Conservation (phyloP, 129 eudicot genomes). For the Ambrosia artemisiifolia region DNA sequence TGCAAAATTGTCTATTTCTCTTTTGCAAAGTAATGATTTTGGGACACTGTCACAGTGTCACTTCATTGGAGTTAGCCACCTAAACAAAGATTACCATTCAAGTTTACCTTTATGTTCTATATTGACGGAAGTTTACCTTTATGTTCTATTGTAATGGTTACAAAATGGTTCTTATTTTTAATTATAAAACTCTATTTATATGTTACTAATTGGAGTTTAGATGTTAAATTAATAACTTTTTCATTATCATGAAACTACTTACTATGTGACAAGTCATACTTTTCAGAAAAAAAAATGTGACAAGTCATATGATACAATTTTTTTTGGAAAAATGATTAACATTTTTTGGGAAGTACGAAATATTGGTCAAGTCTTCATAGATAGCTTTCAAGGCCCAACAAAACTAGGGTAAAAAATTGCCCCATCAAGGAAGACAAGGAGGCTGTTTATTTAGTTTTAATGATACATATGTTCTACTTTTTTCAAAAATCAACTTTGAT, state of each 20-base stretch:
- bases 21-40: background rate
- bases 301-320: background rate
- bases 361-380: background rate
- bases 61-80: background rate
- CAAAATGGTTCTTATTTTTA: background rate
- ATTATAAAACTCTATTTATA: background rate
- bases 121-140: too few species aligned
- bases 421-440: background rate
- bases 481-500: background rate
- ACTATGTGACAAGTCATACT: background rate
- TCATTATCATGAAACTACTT: background rate
- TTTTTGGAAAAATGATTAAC: background rate
- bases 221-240: background rate
- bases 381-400: background rate
- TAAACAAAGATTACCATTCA: background rate
- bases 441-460: background rate
- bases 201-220: background rate
- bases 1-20: background rate
- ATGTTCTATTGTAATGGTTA: background rate
- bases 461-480: background rate
- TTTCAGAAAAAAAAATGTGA: too few species aligned
- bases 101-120: background rate
- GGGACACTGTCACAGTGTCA: background rate
- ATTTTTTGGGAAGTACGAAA: background rate
- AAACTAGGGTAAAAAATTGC: background rate